Conservation (phyloP, 257 asterid species). For the Fraxinus pennsylvanica region DNA sequence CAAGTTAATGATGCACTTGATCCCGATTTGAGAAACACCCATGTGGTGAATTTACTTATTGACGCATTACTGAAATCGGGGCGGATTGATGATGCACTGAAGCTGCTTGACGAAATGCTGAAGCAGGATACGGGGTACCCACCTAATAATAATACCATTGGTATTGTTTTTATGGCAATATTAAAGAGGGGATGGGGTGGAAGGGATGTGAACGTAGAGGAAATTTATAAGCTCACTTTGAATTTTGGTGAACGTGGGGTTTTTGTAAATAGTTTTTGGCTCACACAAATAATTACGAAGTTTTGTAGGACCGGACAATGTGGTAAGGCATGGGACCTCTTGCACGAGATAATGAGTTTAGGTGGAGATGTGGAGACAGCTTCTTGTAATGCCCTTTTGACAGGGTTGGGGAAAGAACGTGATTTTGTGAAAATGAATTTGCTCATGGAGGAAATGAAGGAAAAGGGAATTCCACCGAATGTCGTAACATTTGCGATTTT, state of each 20-base stretch:
- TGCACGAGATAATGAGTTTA: conserved; percentile 50
- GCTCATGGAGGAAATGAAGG: conserved; percentile 76
- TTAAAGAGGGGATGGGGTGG: conserved; percentile 46
- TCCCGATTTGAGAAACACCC: conserved; percentile 36
- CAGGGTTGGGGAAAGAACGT: conserved; percentile 44
- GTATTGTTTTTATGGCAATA: conserved; percentile 37
- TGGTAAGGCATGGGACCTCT: conserved; percentile 62
- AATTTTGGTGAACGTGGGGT: conserved; percentile 46
- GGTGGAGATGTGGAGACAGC: conserved; percentile 44
- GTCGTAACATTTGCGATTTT: conserved; percentile 66
- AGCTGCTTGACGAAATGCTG: conserved; percentile 81
- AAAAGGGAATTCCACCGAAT: conserved; percentile 56
- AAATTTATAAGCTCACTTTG: conserved; percentile 45
- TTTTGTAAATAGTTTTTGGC: conserved; percentile 38
- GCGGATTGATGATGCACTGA: conserved; percentile 55
- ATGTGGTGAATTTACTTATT: conserved; percentile 49
- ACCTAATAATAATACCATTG: conserved; percentile 51
- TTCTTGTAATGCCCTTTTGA: conserved; percentile 64
- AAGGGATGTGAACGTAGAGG: conserved; percentile 47
- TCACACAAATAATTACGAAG: conserved; percentile 42
- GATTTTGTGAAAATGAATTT: conserved; percentile 66
- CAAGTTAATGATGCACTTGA: conserved; percentile 42
- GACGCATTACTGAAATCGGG: conserved; percentile 43
- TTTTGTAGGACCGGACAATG: conserved; percentile 51
- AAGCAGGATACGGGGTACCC: conserved; percentile 26